A percentile compares a stretch with the other conserved stretches of the same genome.
Conservation (phyloP, 805 yeast genomes). For the Phaffomyces opuntiae region DNA sequence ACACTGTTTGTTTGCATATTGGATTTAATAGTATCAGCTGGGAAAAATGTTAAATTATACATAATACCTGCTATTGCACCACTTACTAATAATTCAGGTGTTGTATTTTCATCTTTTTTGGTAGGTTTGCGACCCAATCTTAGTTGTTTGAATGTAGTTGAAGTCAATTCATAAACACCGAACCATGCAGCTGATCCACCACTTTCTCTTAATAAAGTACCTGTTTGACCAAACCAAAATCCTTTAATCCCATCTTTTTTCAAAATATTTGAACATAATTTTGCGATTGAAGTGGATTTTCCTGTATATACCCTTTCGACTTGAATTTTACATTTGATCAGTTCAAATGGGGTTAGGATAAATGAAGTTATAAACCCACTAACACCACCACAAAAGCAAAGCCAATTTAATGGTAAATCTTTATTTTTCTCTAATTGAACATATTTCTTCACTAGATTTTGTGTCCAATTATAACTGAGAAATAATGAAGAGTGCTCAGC, state of each 20-base stretch:
- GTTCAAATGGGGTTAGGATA: constrained; percentile 85
- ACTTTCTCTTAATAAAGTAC: constrained; percentile 76
- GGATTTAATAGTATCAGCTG: constrained; percentile 86
- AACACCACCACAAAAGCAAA: constrained; percentile 66
- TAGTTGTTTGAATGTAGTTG: constrained; percentile 29
- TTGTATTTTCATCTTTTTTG: constrained; percentile 25
- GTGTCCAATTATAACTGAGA: constrained; percentile 49
- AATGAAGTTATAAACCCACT: constrained; percentile 81
- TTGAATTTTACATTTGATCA: constrained; percentile 83
- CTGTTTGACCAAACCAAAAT: constrained; percentile 81
- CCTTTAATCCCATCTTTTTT: constrained; percentile 56
- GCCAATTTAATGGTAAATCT: constrained; percentile 33
- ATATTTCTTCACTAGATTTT: constrained; percentile 27
- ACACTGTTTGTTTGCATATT: constrained; percentile 64
- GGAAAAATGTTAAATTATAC: constrained; percentile 75
- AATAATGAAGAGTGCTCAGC: constrained; percentile 80
- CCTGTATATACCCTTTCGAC: constrained; percentile 39
- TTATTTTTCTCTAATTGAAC: constrained; percentile 9
- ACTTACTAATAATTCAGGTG: constrained; percentile 54
- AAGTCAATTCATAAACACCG: constrained; percentile 69
- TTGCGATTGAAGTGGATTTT: constrained; percentile 25
- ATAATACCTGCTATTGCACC: constrained; percentile 86
- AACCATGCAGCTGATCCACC: constrained; percentile 95
- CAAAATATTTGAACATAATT: constrained; percentile 36
- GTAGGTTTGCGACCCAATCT: constrained; percentile 22